Evolutionary conservation across 495 filamentous ascomycete genomes (phyloP).

Genomic region (Hypoxylon perforatum): DNA sequence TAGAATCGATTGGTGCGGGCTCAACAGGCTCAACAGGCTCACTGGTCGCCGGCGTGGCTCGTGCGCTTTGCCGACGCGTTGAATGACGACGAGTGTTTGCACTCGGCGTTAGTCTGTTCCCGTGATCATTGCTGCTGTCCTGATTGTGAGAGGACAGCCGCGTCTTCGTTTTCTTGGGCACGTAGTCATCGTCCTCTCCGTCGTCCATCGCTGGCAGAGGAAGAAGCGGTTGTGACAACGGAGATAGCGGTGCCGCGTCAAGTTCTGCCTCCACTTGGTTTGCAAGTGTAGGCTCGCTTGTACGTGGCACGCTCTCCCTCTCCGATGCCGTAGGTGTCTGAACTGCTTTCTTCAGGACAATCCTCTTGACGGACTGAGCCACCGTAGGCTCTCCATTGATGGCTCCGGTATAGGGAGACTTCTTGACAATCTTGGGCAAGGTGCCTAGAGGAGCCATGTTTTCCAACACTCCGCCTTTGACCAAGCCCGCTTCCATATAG

Average conservation of each 20-base stretch:
- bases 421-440: constrained; percentile 65
- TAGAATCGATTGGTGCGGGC: constrained; percentile 19
- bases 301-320: constrained; percentile 12
- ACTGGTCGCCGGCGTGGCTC: constrained; percentile 22
- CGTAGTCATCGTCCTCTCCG: constrained; percentile 41
- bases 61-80: constrained; percentile 36
- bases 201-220: constrained; percentile 24
- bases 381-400: constrained; percentile 31
- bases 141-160: constrained; percentile 21
- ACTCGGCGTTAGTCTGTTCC: constrained; percentile 5
- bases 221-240: constrained; percentile 31
- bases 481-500: constrained; percentile 73
- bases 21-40: constrained; percentile 13
- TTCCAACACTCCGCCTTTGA: constrained; percentile 71
- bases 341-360: constrained; percentile 53
- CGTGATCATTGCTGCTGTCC: not conserved
- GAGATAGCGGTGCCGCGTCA: constrained; percentile 29
- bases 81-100: constrained; percentile 38
- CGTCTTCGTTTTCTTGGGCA: constrained; percentile 42
- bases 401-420: constrained; percentile 40
- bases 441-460: constrained; percentile 77
- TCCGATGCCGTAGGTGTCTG: constrained; percentile 27
- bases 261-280: constrained; percentile 14
- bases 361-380: constrained; percentile 44
- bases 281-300: constrained; percentile 7